Evolutionary conservation across 768 basidiomycete genomes (phyloP), one percentile per base, ranked within the genome.

Genomic region (Pisolithus marmoratus): DNA sequence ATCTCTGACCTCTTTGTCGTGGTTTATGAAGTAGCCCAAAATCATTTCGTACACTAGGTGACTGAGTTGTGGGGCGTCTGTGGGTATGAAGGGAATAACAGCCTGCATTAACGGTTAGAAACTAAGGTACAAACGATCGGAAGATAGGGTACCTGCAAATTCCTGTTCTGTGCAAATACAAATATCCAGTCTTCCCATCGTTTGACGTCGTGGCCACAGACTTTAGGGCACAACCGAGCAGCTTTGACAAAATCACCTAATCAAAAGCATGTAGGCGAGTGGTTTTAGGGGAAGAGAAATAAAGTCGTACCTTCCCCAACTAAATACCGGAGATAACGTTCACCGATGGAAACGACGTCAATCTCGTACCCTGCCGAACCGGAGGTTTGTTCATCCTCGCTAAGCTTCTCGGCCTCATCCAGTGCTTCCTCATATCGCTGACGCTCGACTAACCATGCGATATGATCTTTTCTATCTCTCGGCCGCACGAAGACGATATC

Each of bases 151-250:
- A 90, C 93, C 68, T 88, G 83, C 15, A 97, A 71, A 52, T 92
- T 84, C 23, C 80, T 77, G 59, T 85, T 81, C 65, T 92, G 83
- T 1, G 87, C 88, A 63, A 95, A 98, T 14, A 81, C 72, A 60
- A 96, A 95, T 61, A 97, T 89, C 90, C 90, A 96, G 59, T 87
- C 82, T 63, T 97, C 94, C 96, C 96, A 99, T n/a, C 80, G 77
- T 60, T 83, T 85, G 11, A 77, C 69, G 59, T 95, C 82, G 41
- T 82, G 81, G 4, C 80, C 85, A 57, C 95, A 88, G 7, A 97
- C 91, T 64, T 89, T 93, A 0, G 91, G 85, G 58, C 84, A 85
- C 23, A 96, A 69, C 8, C 75, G 70, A 0, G 95, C 96, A 1
- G 95, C 95, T 60, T 89, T 89, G 0, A 64, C 70, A 58, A 82